Evolutionary conservation across 148 eudicot species (phyloP).

Genomic region (Drosera capensis): DNA sequence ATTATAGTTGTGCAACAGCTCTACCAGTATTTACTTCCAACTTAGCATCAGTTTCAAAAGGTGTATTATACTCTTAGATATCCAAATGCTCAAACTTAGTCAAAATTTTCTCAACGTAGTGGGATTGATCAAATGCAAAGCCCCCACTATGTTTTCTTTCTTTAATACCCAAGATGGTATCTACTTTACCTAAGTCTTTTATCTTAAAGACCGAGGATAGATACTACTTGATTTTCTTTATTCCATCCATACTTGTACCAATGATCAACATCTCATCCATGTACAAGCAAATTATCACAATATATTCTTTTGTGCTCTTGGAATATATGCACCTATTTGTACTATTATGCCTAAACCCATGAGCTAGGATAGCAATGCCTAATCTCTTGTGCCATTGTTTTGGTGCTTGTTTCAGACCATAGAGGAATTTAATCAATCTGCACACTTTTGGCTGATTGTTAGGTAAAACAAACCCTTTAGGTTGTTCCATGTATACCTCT

Average conservation of each 20-base stretch:
- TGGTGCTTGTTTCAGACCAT: slow-evolving; percentile 1
- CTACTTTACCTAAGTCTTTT: not conserved
- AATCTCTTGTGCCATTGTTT: too few relatives aligned
- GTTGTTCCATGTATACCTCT: too few relatives aligned
- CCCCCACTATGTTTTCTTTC: not conserved
- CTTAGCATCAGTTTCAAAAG: not conserved
- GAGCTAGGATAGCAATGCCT: too few relatives aligned
- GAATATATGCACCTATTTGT: not conserved
- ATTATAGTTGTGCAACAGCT: not conserved
- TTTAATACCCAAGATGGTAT: not conserved
- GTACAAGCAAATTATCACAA: not conserved
- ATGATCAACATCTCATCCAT: not conserved
- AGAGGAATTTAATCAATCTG: not conserved
- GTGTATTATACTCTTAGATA: too few relatives aligned
- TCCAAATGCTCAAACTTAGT: too few relatives aligned
- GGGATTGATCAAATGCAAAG: too few relatives aligned
- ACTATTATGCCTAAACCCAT: too few relatives aligned
- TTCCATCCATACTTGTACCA: not conserved
- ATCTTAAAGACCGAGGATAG: not conserved
- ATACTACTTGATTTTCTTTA: too few relatives aligned
- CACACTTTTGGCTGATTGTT: not conserved
- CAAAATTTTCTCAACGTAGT: too few relatives aligned
- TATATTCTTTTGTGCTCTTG: not conserved
- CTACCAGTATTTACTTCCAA: not conserved
- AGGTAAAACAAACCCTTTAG: not conserved